These are phyloP conservation scores for Candida rishiriensis DNA, from an alignment of 805 yeast species.

Conservation along the genomic window DNA sequence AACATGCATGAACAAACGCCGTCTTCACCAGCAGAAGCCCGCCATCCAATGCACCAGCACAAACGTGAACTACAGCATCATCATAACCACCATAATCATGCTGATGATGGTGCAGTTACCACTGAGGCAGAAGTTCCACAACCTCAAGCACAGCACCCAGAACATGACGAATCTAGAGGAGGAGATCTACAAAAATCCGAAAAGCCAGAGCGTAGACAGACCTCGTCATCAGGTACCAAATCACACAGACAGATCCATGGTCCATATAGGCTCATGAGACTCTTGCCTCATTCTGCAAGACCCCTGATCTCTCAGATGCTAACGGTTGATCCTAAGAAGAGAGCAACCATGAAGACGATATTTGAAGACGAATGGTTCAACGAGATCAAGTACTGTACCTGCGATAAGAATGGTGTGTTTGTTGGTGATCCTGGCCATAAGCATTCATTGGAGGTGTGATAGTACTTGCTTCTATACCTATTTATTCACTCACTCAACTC, in stretches of 20 bases:
- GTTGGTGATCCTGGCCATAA: constrained; percentile 44
- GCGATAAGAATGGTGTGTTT: constrained; percentile 34
- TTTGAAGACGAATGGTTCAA: constrained; percentile 67
- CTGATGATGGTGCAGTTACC: constrained; percentile 16
- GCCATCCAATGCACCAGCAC: constrained; percentile 2
- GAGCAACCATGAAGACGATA: constrained; percentile 67
- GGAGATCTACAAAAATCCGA: constrained; percentile 8
- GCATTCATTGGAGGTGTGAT: constrained; percentile 39
- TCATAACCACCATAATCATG: constrained; percentile 14
- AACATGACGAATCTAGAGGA: constrained; percentile 8
- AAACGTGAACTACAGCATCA: constrained; percentile 33
- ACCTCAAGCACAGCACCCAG: not conserved
- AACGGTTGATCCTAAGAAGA: constrained; percentile 50
- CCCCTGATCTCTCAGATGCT: constrained; percentile 68
- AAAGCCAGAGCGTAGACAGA: constrained; percentile 33
- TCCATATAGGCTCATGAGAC: constrained; percentile 75
- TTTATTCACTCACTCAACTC: too few relatives aligned
- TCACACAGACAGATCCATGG: constrained; percentile 64
- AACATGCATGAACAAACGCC: not conserved
- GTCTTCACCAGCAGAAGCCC: not conserved
- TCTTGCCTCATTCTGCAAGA: constrained; percentile 79
- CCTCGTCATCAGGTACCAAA: constrained; percentile 23
- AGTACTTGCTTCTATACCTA: too few relatives aligned
- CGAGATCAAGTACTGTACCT: constrained; percentile 59
- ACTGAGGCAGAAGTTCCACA: not conserved